Evolutionary conservation across 2,329 filamentous ascomycete genomes (phyloP), one percentile per base, ranked within the genome.

Genomic region (Decorospora gaudefroyi): DNA sequence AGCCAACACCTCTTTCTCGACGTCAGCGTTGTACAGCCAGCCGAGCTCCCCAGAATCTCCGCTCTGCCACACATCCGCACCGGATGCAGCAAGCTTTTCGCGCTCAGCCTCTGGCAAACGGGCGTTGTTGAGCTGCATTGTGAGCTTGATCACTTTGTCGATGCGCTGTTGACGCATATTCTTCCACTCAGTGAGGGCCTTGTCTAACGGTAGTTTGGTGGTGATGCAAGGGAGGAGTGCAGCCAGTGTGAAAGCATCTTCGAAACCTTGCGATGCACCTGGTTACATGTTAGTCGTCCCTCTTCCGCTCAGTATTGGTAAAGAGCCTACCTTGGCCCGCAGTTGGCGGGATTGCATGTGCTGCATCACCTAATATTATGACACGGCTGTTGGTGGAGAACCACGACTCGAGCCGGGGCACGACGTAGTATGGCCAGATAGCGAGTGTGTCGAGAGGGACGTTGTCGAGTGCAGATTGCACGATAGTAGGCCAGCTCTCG

Each of bases 281-380:
- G 81, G 76, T 0, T n/a, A n/a, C n/a, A n/a, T n/a, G n/a, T n/a
- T n/a, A n/a, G n/a, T n/a, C n/a, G n/a, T n/a, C n/a, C n/a, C n/a
- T n/a, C n/a, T n/a, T n/a, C n/a, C n/a, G n/a, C n/a, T n/a, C n/a
- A n/a, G n/a, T n/a, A n/a, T n/a, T n/a, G n/a, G n/a, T n/a, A n/a
- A n/a, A n/a, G n/a, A n/a, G n/a, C n/a, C n/a, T n/a, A n/a, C n/a
- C n/a, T n/a, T n/a, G n/a, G n/a, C 81, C 82, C 28, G 82, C 78
- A 26, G 81, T 78, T 0, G 83, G 83, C 0, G 81, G 79, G 26
- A 79, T 79, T 0, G 81, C 82, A 59, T 86, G 83, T 0, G 83
- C 83, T 0, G 83, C 81, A 56, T 86, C 83, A 10, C 83, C 83
- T 0, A 82, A 64, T 2, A 85, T 71, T 0, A 72, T 64, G 8